Conservation (phyloP, 306 rosid genomes). For the Cucurbita moschata region DNA sequence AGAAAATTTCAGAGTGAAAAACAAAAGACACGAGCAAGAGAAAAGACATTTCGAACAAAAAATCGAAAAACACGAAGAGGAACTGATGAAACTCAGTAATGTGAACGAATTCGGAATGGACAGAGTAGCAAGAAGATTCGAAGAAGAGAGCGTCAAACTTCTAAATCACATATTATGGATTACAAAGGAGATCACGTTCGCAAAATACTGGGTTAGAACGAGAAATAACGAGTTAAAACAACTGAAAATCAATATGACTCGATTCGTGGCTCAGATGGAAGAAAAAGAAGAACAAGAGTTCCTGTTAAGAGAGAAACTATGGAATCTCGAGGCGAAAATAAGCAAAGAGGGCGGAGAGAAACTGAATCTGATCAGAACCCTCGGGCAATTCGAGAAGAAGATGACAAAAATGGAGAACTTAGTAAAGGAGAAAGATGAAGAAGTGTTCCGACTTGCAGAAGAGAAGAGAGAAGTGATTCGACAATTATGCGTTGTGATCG, state of each 20-base stretch:
- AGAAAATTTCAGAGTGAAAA: conserved; percentile 23
- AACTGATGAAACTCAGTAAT: conserved; percentile 5
- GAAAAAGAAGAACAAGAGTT: conserved; percentile 39
- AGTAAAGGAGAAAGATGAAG: conserved; percentile 44
- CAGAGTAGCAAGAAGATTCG: conserved; percentile 14
- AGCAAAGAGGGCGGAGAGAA: conserved; percentile 55
- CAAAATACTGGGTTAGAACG: conserved; percentile 27
- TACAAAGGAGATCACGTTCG: conserved; percentile 24
- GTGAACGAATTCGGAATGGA: conserved; percentile 14
- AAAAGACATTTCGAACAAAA: conserved; percentile 19
- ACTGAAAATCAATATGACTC: conserved; percentile 12
- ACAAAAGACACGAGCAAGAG: conserved; percentile 30
- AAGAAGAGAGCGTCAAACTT: conserved; percentile 14
- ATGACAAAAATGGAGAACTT: conserved; percentile 29
- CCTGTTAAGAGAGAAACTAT: conserved; percentile 32
- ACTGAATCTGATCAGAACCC: conserved; percentile 26
- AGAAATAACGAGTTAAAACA: conserved; percentile 22
- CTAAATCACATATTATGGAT: conserved; percentile 17
- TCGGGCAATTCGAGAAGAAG: conserved; percentile 41
- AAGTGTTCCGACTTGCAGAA: conserved; percentile 35
- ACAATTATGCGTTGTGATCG: conserved; percentile 50
- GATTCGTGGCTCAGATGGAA: conserved; percentile 14
- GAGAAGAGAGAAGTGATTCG: conserved; percentile 68
- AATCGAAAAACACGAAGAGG: conserved; percentile 22
- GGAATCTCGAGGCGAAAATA: conserved; percentile 39